Evolutionary conservation across 352 stramenopile species (phyloP).

Genomic region (Phytopythium helicoides): DNA sequence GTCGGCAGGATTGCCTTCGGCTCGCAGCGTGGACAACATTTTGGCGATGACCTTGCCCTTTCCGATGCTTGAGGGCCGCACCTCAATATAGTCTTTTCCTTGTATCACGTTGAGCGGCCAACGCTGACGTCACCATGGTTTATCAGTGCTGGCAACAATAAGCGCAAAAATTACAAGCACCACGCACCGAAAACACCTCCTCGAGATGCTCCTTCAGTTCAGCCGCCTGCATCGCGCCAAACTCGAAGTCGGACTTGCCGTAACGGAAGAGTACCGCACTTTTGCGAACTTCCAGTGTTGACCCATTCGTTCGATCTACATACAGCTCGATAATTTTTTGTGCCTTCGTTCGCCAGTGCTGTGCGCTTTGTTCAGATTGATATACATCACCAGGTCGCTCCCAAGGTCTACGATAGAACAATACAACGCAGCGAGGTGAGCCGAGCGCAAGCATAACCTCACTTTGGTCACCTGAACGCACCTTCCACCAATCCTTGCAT

Average conservation of each 20-base stretch:
- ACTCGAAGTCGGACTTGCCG: slow-evolving; percentile 98
- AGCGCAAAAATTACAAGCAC: too few relatives aligned
- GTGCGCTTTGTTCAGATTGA: slow-evolving; percentile 40
- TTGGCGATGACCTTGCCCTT: slow-evolving; percentile 95
- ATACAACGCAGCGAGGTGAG: neutral
- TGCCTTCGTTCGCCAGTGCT: slow-evolving; percentile 94
- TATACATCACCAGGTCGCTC: slow-evolving; percentile 69
- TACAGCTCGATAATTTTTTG: slow-evolving; percentile 98
- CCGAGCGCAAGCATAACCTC: neutral
- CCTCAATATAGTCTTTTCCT: slow-evolving; percentile 97
- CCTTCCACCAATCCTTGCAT: slow-evolving; percentile 55
- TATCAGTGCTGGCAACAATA: too few relatives aligned
- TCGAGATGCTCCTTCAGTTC: slow-evolving; percentile 98
- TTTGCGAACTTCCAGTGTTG: slow-evolving; percentile 96
- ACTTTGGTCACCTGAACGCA: slow-evolving; percentile 1
- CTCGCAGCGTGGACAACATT: slow-evolving; percentile 83
- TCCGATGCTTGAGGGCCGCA: slow-evolving; percentile 95
- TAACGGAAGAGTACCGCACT: slow-evolving; percentile 99
- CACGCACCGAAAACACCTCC: slow-evolving; percentile 78
- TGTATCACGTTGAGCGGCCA: slow-evolving; percentile 81
- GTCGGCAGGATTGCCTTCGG: slow-evolving; percentile 80
- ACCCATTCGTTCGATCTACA: slow-evolving; percentile 97
- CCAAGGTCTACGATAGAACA: slow-evolving; percentile 31
- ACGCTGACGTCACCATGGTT: slow-evolving; percentile 16
- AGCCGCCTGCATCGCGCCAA: slow-evolving; percentile 95